Base-by-base conservation (phyloP, 2,329 filamentous ascomycete genomes). In the Emericellopsis atlantica region DNA sequence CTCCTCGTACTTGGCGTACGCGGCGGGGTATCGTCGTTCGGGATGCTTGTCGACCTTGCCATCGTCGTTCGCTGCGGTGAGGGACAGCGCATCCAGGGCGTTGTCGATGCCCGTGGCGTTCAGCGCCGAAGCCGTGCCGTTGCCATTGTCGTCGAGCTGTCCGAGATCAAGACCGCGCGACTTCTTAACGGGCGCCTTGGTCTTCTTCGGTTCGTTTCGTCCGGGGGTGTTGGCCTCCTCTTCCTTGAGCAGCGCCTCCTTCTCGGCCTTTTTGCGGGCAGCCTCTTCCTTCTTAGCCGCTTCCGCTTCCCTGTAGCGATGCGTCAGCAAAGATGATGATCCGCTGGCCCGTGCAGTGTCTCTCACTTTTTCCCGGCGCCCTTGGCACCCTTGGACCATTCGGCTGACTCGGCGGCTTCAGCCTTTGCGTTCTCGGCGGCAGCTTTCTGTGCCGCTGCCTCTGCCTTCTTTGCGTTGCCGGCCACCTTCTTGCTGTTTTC, bases 41-140 rank as follows among this genome's bases (percentile, higher is more conserved):
- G 92, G 89, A 57, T 96, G 89, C 40, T 79, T 74, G 57, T 98
- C 92, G 44, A 98, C 61, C 67, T 92, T 87, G 44, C 74, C 64
- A 16, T 70, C 64, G 39, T 73, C 69, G n/a, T 67, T 59, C 33
- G 67, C 61, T 22, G 61, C 62, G 14, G 72, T 70, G 40, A 95
- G 62, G 3, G 77, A 79, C 23, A 96, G 74, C 4, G 88, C 88
- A 53, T 95, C 89, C 39, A 96, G 76, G 1, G 88, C 88, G 54
- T 95, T 90, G 59, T 96, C 89, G 60, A 98, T 95, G 53, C 88
- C 88, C 0, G 82, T 74, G 4, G 88, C 89, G 58, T 82, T 89
- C 52, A 95, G 72, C 0, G 84, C 62, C 0, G 69, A 51, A 9
- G 78, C 60, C 12, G 66, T 64, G n/a, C 22, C 21, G 33, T 33